Conservation (phyloP, 2,329 filamentous ascomycete species). For the Alternaria conjuncta region DNA sequence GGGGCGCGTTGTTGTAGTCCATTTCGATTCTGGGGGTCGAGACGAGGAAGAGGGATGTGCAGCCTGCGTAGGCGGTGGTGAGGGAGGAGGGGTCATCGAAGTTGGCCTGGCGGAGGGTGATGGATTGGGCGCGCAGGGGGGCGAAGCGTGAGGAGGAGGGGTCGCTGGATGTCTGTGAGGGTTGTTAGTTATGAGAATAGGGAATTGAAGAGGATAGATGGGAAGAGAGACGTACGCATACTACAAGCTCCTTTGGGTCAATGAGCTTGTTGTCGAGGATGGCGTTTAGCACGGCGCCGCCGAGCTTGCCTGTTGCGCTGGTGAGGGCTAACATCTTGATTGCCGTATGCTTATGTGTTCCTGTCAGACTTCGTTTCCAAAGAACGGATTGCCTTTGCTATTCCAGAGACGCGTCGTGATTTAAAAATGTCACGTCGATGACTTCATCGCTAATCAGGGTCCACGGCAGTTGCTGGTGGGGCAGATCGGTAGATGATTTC, state of each 20-base stretch:
- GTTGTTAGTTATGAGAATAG: background rate
- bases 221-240: slow-evolving; percentile 35
- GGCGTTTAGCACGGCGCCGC: slow-evolving; percentile 51
- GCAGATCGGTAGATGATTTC: too few relatives aligned
- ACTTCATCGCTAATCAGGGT: background rate
- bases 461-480: background rate
- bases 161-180: slow-evolving; percentile 29
- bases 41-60: slow-evolving; percentile 54
- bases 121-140: slow-evolving; percentile 35
- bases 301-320: slow-evolving; percentile 55
- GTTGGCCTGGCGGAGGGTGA: slow-evolving; percentile 47
- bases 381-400: too few relatives aligned
- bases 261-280: slow-evolving; percentile 52
- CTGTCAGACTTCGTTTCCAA: too few relatives aligned
- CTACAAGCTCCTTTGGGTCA: slow-evolving; percentile 46
- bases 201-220: background rate
- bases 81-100: slow-evolving; percentile 49
- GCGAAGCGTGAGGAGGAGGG: slow-evolving; percentile 30
- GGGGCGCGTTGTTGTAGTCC: slow-evolving; percentile 53
- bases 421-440: background rate
- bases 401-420: background rate
- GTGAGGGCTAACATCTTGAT: slow-evolving; percentile 48
- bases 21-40: slow-evolving; percentile 53
- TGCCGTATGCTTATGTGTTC: fast-evolving
- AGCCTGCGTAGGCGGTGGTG: slow-evolving; percentile 46